Conservation (phyloP, 2,329 filamentous ascomycete genomes). For the Diaporthe vaccinii region DNA sequence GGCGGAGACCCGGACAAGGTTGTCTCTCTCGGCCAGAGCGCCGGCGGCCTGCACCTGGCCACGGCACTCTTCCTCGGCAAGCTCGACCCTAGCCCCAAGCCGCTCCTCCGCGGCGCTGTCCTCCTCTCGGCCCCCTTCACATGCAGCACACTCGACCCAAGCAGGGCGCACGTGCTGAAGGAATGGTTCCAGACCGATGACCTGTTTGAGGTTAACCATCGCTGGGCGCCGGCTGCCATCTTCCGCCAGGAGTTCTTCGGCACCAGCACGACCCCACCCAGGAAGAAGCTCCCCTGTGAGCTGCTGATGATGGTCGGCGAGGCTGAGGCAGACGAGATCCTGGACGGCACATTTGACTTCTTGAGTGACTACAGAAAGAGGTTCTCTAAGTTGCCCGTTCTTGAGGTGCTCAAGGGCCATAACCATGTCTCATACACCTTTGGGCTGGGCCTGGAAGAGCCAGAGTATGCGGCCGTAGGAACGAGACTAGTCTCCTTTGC, state of each 20-base stretch:
- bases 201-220: constrained; percentile 31
- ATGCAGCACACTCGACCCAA: neutral
- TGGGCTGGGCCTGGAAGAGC: constrained; percentile 41
- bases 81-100: constrained; percentile 34
- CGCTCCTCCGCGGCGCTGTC: constrained; percentile 36
- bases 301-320: constrained; percentile 41
- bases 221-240: constrained; percentile 31
- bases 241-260: constrained; percentile 36
- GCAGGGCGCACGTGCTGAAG: constrained; percentile 1
- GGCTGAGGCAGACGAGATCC: constrained; percentile 42
- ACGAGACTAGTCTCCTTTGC: constrained; percentile 27
- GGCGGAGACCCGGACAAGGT: constrained; percentile 42
- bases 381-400: constrained; percentile 39
- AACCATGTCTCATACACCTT: constrained; percentile 44
- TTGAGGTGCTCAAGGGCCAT: constrained; percentile 44
- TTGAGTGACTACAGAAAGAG: constrained; percentile 40
- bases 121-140: constrained; percentile 41
- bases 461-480: constrained; percentile 37
- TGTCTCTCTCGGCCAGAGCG: constrained; percentile 43
- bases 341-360: constrained; percentile 43
- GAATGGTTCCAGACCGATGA: constrained; percentile 36
- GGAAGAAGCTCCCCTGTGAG: constrained; percentile 26
- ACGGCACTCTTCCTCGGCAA: constrained; percentile 39
- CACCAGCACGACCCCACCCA: neutral
- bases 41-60: constrained; percentile 42